These are phyloP conservation scores for Ophiostoma sp. DNA, from an alignment of 2,329 filamentous ascomycete species.

Conservation along the genomic window DNA sequence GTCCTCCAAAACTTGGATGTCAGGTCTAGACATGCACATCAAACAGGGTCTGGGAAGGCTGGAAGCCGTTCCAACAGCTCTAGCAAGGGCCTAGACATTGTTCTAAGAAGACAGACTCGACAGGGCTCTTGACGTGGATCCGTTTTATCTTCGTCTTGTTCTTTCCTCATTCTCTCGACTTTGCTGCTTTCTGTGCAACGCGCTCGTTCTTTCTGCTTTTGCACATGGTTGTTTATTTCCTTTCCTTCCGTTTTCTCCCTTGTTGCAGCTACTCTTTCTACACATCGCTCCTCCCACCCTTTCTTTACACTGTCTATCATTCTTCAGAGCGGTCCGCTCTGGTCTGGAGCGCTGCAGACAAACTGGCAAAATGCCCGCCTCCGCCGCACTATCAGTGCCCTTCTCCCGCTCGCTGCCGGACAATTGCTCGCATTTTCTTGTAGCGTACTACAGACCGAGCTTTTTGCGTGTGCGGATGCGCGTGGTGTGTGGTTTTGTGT, in stretches of 20 bases:
- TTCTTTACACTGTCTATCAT: neutral
- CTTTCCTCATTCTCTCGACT: neutral
- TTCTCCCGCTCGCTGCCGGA: neutral
- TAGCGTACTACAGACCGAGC: neutral
- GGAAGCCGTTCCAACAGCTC: constrained; percentile 1
- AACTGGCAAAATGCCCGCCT: neutral
- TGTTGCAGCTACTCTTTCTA: neutral
- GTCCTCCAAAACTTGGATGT: neutral
- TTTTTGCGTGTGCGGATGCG: neutral
- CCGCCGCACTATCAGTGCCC: constrained; percentile 6
- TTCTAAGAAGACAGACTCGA: neutral
- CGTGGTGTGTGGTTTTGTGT: neutral
- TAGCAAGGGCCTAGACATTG: neutral
- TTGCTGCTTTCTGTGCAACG: neutral
- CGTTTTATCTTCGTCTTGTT: constrained; percentile 7
- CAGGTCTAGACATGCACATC: neutral
- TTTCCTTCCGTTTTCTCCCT: neutral
- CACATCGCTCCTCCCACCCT: neutral
- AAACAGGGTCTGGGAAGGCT: constrained; percentile 5
- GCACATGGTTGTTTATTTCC: neutral
- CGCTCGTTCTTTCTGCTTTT: neutral
- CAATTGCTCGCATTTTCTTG: constrained; percentile 24
- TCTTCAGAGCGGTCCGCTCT: neutral
- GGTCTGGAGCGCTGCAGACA: constrained; percentile 11
- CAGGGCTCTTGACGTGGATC: neutral